Percentiles rank a stretch among this genome's conserved stretches.
These are phyloP conservation scores for Tricholoma saponaceum DNA, from an alignment of 768 basidiomycete species.

Conservation along the genomic window DNA sequence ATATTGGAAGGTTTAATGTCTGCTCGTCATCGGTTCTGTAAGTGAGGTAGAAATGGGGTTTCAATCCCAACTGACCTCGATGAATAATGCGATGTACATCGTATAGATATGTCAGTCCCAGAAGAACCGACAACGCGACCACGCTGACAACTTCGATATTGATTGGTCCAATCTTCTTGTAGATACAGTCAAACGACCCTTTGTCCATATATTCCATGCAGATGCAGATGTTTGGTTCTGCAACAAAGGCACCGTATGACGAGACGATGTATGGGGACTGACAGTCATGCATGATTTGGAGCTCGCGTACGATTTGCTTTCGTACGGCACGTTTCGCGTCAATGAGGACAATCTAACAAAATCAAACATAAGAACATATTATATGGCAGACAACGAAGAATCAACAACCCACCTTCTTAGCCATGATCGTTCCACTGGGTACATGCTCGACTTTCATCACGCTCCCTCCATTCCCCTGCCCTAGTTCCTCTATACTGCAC, in stretches of 20 bases:
- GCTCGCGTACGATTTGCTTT: conserved; percentile 95
- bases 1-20: conserved; percentile 99
- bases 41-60: neutral
- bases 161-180: conserved; percentile 90
- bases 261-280: conserved; percentile 90
- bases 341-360: conserved; percentile 85
- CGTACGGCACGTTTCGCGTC: conserved; percentile 93
- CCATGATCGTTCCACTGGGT: conserved; percentile 91
- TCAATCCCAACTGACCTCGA: conserved; percentile 62
- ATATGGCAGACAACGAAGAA: neutral
- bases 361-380: neutral
- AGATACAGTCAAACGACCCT: conserved; percentile 89
- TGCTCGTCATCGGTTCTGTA: conserved; percentile 24
- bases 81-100: conserved; percentile 98
- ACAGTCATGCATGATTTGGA: conserved; percentile 99
- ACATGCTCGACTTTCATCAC: conserved; percentile 93
- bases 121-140: conserved; percentile 90
- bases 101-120: conserved; percentile 96
- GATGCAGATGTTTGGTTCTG: conserved; percentile 97
- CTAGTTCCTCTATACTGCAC: conserved; percentile 83
- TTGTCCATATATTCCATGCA: conserved; percentile 98
- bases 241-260: conserved; percentile 93
- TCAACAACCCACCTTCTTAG: conserved; percentile 77
- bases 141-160: conserved; percentile 89
- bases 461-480: conserved; percentile 95